Evolutionary conservation across 106 monocot species (phyloP).

Genomic region (Vanilla planifolia): DNA sequence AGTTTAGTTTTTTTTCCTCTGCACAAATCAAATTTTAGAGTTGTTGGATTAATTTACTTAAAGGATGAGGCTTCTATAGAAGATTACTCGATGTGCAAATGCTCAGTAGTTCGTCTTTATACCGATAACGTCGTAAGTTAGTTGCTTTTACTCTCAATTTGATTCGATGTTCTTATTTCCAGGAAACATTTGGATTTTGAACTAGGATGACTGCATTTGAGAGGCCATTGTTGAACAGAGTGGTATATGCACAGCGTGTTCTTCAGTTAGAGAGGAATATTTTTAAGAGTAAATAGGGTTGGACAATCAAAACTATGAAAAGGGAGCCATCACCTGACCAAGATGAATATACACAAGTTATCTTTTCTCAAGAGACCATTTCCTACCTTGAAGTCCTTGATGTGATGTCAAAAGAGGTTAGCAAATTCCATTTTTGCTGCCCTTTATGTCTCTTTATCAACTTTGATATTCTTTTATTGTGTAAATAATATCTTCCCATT

Average conservation of each 20-base stretch:
- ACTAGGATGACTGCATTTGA: constrained; percentile 87
- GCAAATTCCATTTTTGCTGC: background rate
- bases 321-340: constrained; percentile 60
- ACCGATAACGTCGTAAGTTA: too few relatives aligned
- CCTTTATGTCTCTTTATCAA: background rate
- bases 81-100: too few relatives aligned
- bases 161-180: too few relatives aligned
- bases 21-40: too few relatives aligned
- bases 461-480: background rate
- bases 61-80: too few relatives aligned
- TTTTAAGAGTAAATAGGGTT: constrained; percentile 85
- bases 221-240: constrained; percentile 80
- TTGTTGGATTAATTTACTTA: too few relatives aligned
- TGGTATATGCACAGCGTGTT: constrained; percentile 87
- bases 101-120: too few relatives aligned
- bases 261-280: constrained; percentile 65
- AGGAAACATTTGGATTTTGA: constrained; percentile 86
- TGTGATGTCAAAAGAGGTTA: constrained; percentile 97
- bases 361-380: constrained; percentile 92
- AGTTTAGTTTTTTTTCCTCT: too few relatives aligned
- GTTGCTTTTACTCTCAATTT: too few relatives aligned
- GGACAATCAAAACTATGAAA: constrained; percentile 90
- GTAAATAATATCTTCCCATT: background rate
- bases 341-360: constrained; percentile 94
- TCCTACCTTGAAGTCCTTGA: constrained; percentile 88